Conservation (phyloP, 768 basidiomycete species). For the Russula virescens region DNA sequence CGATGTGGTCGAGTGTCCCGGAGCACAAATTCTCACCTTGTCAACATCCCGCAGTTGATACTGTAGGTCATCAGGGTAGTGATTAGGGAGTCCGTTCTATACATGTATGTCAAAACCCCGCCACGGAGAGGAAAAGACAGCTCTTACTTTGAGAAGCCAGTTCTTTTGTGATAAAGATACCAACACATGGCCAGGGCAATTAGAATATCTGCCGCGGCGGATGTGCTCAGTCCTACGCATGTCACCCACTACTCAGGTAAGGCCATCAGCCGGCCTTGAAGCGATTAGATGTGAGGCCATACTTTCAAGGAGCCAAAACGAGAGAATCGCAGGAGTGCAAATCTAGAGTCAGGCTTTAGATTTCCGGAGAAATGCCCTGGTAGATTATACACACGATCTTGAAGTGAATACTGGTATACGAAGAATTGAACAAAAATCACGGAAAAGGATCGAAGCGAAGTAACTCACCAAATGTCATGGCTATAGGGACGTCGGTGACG, state of each 20-base stretch:
- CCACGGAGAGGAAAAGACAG: not conserved
- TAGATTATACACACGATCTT: constrained; percentile 34
- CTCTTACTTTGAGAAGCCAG: constrained; percentile 39
- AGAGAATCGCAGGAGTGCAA: constrained; percentile 33
- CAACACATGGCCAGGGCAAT: constrained; percentile 46
- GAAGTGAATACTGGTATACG: constrained; percentile 39
- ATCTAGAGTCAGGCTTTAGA: constrained; percentile 16
- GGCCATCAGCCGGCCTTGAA: not conserved
- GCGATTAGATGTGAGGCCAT: constrained; percentile 14
- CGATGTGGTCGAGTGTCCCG: not conserved
- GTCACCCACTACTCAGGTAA: constrained; percentile 41
- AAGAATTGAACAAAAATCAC: not conserved
- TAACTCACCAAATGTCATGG: constrained; percentile 25
- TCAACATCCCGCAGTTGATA: constrained; percentile 27
- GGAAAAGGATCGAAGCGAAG: not conserved
- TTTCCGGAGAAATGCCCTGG: not conserved
- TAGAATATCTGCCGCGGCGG: constrained; percentile 44
- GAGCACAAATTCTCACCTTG: constrained; percentile 19
- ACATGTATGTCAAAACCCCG: not conserved
- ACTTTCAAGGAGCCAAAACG: constrained; percentile 32
- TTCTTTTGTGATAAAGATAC: constrained; percentile 40
- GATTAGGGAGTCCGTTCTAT: constrained; percentile 29
- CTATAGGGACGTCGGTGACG: constrained; percentile 9
- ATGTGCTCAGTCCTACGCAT: constrained; percentile 39
- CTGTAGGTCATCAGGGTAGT: constrained; percentile 28